Percentiles rank a stretch among this genome's conserved stretches.
These are phyloP conservation scores for Zoysia pacifica DNA, from an alignment of 176 grass and related monocot genomes.

Conservation along the genomic window DNA sequence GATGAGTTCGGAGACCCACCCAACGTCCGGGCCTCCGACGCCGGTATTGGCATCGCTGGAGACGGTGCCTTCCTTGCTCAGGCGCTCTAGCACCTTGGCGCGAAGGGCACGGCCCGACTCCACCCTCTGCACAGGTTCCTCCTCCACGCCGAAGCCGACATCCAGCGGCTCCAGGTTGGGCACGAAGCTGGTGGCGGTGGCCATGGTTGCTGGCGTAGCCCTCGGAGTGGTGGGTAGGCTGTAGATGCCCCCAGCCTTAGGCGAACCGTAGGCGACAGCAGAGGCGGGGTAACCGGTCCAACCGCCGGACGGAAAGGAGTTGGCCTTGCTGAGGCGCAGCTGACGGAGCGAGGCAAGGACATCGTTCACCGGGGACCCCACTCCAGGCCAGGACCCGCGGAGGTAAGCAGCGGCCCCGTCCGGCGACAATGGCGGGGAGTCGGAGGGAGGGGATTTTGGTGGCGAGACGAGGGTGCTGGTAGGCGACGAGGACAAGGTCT, in stretches of 20 bases:
- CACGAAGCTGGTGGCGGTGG: conserved; percentile 3
- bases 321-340: conserved; percentile 63
- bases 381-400: conserved; percentile 45
- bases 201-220: background rate
- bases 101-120: conserved; percentile 79
- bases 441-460: conserved; percentile 59
- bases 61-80: conserved; percentile 51
- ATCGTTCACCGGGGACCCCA: conserved; percentile 60
- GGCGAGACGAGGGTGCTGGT: conserved; percentile 76
- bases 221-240: conserved; percentile 71
- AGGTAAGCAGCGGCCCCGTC: conserved; percentile 27
- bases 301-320: conserved; percentile 52
- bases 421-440: conserved; percentile 87
- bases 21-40: conserved; percentile 51
- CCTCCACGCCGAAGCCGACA: conserved; percentile 39
- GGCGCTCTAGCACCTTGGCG: conserved; percentile 69
- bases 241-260: conserved; percentile 46
- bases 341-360: conserved; percentile 61
- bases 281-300: conserved; percentile 35
- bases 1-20: conserved; percentile 78
- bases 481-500: conserved; percentile 59
- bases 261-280: conserved; percentile 38
- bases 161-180: conserved; percentile 37
- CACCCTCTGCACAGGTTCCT: conserved; percentile 66
- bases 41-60: background rate